Evolutionary conservation across 2,329 filamentous ascomycete genomes (phyloP).

Genomic region (Parastagonospora avenae): DNA sequence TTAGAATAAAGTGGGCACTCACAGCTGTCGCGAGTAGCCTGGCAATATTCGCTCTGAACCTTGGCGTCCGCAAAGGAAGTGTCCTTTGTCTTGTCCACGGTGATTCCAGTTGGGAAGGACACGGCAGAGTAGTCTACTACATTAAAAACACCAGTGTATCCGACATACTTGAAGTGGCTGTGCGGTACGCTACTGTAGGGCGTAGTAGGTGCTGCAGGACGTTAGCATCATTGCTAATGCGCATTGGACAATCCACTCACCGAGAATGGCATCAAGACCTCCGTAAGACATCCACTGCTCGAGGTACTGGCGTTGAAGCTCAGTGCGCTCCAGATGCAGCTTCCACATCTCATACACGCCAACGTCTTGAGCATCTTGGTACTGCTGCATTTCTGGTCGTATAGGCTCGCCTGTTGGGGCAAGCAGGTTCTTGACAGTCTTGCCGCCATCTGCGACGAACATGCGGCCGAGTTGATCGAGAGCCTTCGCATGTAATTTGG

Average conservation of each 20-base stretch:
- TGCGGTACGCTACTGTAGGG: conserved; percentile 51
- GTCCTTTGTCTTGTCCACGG: conserved; percentile 49
- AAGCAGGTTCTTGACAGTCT: conserved; percentile 51
- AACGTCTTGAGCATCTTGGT: conserved; percentile 51
- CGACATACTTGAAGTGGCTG: conserved; percentile 53
- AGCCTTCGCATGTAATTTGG: conserved; percentile 58
- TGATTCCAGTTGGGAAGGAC: conserved; percentile 51
- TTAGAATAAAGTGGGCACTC: no score
- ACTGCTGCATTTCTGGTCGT: conserved; percentile 56
- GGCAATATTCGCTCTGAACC: conserved; percentile 47
- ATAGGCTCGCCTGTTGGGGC: conserved; percentile 51
- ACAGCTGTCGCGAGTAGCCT: conserved; percentile 48
- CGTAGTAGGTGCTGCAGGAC: conserved; percentile 47
- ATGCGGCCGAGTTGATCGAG: conserved; percentile 55
- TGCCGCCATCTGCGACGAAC: conserved; percentile 60
- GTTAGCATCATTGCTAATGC: conserved; percentile 7
- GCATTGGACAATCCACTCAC: conserved; percentile 12
- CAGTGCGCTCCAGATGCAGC: conserved; percentile 53
- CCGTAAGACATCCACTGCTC: conserved; percentile 51
- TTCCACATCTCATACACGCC: conserved; percentile 56
- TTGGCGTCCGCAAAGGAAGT: conserved; percentile 24
- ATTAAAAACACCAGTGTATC: conserved; percentile 55
- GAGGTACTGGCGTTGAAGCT: conserved; percentile 50
- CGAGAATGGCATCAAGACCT: conserved; percentile 53
- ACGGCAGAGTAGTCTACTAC: conserved; percentile 54